Evolutionary conservation across 805 yeast genomes (phyloP).

Genomic region (Ogataea zsoltii): DNA sequence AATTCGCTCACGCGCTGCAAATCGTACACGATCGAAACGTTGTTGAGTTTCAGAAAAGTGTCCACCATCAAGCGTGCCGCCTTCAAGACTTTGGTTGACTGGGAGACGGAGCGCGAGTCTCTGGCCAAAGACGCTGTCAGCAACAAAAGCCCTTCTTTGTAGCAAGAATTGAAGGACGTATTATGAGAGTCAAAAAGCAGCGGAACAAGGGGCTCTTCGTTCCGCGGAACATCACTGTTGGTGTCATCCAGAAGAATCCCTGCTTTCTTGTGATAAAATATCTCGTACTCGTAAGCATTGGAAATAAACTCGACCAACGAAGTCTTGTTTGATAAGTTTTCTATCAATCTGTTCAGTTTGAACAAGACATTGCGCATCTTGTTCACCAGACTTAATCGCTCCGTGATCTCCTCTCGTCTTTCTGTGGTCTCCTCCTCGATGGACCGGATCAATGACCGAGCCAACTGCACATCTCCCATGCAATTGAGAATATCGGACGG

Average conservation of each 20-base stretch:
- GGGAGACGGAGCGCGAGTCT: background rate
- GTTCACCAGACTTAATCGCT: constrained; percentile 22
- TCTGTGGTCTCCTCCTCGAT: constrained; percentile 24
- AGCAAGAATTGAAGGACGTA: constrained; percentile 20
- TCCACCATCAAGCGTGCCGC: constrained; percentile 22
- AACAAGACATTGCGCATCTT: constrained; percentile 22
- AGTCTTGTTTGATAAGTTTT: constrained; percentile 11
- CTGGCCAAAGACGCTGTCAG: constrained; percentile 17
- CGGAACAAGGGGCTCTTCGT: constrained; percentile 16
- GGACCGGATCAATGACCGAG: constrained; percentile 14
- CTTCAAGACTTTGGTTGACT: constrained; percentile 10
- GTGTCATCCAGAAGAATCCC: constrained; percentile 22
- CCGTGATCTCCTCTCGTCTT: constrained; percentile 18
- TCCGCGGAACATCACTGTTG: constrained; percentile 10
- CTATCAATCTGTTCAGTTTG: constrained; percentile 12
- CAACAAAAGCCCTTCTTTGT: constrained; percentile 22
- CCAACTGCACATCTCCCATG: constrained; percentile 16
- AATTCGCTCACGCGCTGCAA: constrained; percentile 19
- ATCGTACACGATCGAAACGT: constrained; percentile 20
- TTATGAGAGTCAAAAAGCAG: constrained; percentile 20
- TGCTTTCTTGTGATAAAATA: constrained; percentile 19
- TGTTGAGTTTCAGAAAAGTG: constrained; percentile 16
- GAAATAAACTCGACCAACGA: constrained; percentile 12
- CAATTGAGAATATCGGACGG: constrained; percentile 8
- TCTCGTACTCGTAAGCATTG: constrained; percentile 18